These are phyloP conservation scores for Komagataella mondaviorum DNA, from an alignment of 805 yeast species.

Conservation along the genomic window DNA sequence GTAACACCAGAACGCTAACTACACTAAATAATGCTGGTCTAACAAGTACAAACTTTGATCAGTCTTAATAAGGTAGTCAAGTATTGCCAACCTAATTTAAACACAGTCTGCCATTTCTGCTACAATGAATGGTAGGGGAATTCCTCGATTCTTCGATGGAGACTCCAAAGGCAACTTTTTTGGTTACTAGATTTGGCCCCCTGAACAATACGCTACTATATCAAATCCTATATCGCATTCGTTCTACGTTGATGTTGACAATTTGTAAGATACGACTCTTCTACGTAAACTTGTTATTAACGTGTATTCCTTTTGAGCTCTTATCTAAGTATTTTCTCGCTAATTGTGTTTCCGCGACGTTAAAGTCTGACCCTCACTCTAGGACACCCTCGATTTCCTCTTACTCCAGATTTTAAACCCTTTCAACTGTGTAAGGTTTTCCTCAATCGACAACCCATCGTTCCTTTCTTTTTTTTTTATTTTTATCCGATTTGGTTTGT, in stretches of 20 bases:
- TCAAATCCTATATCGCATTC: background rate
- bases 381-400: background rate
- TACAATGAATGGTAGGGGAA: too few species aligned
- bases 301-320: background rate
- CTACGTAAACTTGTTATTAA: background rate
- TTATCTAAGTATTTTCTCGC: background rate
- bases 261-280: background rate
- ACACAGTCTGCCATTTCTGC: too few species aligned
- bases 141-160: too few species aligned
- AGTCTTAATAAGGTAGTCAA: background rate
- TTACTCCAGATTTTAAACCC: background rate
- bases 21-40: background rate
- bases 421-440: background rate
- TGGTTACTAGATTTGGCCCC: too few species aligned
- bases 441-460: background rate
- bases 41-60: background rate
- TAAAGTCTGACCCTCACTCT: background rate
- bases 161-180: too few species aligned
- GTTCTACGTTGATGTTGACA: background rate
- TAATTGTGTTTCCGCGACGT: background rate
- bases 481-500: background rate
- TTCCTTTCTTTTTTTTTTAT: background rate
- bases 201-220: background rate
- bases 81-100: background rate
- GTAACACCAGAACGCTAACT: background rate